Conservation (phyloP, 208 protist species). For the Willaertia magna region DNA sequence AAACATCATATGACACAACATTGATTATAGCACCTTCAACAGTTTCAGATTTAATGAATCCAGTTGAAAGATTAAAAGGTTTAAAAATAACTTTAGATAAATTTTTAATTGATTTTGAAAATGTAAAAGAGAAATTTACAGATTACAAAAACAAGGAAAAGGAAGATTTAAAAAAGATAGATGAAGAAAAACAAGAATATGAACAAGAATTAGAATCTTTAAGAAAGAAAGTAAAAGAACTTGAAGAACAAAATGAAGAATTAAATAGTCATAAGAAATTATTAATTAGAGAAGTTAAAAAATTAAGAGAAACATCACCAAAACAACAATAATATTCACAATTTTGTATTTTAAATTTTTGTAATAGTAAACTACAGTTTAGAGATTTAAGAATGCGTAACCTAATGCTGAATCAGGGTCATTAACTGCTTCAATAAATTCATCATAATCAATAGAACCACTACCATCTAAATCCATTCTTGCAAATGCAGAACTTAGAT, state of each 20-base stretch:
- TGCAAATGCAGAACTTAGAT: background rate
- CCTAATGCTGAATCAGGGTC: background rate
- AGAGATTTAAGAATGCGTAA: background rate
- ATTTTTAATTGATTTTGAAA: background rate
- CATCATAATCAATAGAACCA: conserved; percentile 1
- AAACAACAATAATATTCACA: no score
- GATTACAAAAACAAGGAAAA: background rate
- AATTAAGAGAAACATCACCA: no score
- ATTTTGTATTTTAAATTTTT: no score
- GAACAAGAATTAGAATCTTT: background rate
- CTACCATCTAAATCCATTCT: background rate
- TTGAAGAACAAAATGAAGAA: background rate
- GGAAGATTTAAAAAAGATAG: background rate
- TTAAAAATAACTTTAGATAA: background rate
- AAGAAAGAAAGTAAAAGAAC: background rate
- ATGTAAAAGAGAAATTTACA: background rate
- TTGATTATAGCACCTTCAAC: background rate
- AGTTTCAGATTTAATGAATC: background rate
- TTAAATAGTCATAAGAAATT: background rate
- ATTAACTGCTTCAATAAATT: background rate
- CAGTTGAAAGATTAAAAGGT: background rate
- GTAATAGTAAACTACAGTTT: no score
- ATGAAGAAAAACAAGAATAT: no score
- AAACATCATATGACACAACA: background rate
- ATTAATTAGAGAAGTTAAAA: background rate